These are phyloP conservation scores for Boletus edulis DNA, from an alignment of 768 basidiomycete genomes.

Conservation along the genomic window DNA sequence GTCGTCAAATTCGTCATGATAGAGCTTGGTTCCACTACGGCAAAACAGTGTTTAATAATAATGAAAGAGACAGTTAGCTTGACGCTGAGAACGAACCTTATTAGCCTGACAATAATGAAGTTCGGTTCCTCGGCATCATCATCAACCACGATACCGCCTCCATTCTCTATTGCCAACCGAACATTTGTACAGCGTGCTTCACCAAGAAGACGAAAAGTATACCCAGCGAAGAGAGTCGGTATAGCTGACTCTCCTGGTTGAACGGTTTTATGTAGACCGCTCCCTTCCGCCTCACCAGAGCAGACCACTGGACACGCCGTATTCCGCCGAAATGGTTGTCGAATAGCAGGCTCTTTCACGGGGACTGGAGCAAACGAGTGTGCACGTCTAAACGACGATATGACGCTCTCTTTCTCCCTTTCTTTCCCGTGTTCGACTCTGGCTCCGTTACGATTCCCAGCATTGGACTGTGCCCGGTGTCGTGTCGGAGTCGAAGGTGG, in stretches of 20 bases:
- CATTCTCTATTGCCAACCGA: conserved; percentile 56
- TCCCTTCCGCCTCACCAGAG: conserved; percentile 18
- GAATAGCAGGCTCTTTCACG: conserved; percentile 23
- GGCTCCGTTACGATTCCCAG: not conserved
- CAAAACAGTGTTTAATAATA: too few relatives aligned
- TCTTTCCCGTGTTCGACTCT: conserved; percentile 5
- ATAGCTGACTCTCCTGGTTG: not conserved
- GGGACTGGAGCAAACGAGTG: conserved; percentile 59
- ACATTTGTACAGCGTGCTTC: conserved; percentile 63
- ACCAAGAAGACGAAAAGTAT: conserved; percentile 58
- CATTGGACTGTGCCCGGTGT: conserved; percentile 2
- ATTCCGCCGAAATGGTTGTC: conserved; percentile 48
- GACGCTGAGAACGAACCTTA: conserved; percentile 50
- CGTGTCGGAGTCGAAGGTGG: conserved; percentile 16
- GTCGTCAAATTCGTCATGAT: conserved; percentile 51
- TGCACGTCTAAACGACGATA: conserved; percentile 59
- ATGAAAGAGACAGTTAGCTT: not conserved
- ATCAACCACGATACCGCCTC: conserved; percentile 47
- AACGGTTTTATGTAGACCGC: conserved; percentile 1
- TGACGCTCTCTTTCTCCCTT: conserved; percentile 37
- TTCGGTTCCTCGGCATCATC: conserved; percentile 52
- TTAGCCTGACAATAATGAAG: conserved; percentile 68
- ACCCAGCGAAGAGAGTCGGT: conserved; percentile 49
- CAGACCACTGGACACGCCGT: conserved; percentile 23
- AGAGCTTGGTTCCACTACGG: conserved; percentile 70